Percentiles rank a stretch among this genome's conserved stretches.
These are phyloP conservation scores for Hymenoscyphus linearis DNA, from an alignment of 2,329 filamentous ascomycete genomes.

Conservation along the genomic window DNA sequence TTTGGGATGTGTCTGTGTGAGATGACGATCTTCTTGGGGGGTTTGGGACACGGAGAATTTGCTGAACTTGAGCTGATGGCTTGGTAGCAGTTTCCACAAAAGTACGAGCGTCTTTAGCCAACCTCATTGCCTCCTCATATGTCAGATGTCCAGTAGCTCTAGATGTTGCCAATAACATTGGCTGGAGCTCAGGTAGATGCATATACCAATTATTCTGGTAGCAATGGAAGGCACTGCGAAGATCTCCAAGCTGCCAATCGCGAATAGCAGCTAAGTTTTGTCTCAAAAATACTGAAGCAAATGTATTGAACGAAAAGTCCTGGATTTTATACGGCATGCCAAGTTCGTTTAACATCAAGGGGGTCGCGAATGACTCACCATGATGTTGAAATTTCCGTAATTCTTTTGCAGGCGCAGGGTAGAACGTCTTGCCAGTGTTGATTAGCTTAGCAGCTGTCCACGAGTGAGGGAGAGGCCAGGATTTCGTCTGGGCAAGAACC, in stretches of 20 bases:
- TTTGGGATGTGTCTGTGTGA: neutral
- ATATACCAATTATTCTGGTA: conserved; percentile 6
- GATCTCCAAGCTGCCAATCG: neutral
- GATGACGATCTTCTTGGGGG: neutral
- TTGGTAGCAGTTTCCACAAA: neutral
- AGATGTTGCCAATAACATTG: neutral
- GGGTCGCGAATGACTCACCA: neutral
- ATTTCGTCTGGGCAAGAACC: neutral
- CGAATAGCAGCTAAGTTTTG: neutral
- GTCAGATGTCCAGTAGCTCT: neutral
- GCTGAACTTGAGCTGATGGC: neutral
- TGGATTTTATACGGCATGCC: conserved; percentile 9
- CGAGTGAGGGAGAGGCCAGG: neutral
- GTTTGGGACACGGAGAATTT: neutral
- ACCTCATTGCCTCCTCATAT: conserved; percentile 3
- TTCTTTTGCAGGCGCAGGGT: conserved; percentile 1
- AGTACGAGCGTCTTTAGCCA: neutral
- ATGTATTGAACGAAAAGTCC: conserved; percentile 10
- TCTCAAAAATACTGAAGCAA: conserved; percentile 5
- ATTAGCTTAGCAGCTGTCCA: neutral
- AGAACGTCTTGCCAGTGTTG: neutral
- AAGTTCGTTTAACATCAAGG: conserved; percentile 1
- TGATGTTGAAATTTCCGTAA: neutral
- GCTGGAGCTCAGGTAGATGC: neutral
- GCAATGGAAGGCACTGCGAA: conserved; percentile 4